These are phyloP conservation scores for Penicillium brasilianum DNA, from an alignment of 2,329 filamentous ascomycete species.

Conservation along the genomic window DNA sequence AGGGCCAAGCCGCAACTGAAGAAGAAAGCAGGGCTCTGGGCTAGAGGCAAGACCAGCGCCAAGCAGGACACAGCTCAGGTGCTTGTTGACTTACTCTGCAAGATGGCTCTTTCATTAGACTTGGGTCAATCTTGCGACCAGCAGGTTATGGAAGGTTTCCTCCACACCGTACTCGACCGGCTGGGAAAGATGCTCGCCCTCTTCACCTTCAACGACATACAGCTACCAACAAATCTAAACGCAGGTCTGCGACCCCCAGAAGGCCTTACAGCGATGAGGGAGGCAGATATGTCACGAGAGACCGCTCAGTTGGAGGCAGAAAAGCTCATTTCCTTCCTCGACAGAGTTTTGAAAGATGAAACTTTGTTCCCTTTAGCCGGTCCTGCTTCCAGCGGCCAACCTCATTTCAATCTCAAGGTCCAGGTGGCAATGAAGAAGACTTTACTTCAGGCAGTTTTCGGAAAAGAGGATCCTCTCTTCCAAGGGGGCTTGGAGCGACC, in stretches of 20 bases:
- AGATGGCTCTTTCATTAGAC: constrained; percentile 40
- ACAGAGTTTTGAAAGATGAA: constrained; percentile 33
- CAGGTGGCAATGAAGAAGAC: constrained; percentile 39
- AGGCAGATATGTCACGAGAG: constrained; percentile 30
- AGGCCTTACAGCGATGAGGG: constrained; percentile 34
- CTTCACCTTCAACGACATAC: constrained; percentile 45
- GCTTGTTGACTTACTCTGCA: constrained; percentile 35
- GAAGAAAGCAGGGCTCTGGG: constrained; percentile 1
- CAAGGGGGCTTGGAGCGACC: constrained; percentile 34
- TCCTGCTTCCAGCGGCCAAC: neutral
- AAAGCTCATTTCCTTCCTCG: constrained; percentile 44
- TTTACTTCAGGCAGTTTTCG: constrained; percentile 50
- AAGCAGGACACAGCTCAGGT: neutral
- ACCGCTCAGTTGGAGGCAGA: constrained; percentile 42
- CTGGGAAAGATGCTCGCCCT: constrained; percentile 48
- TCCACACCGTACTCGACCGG: constrained; percentile 45
- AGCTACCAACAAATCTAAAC: constrained; percentile 33
- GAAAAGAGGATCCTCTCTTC: constrained; percentile 40
- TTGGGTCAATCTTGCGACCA: constrained; percentile 32
- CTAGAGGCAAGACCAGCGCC: neutral
- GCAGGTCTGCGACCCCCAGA: constrained; percentile 38
- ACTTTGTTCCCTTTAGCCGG: neutral
- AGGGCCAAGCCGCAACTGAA: constrained; percentile 12
- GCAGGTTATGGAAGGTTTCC: constrained; percentile 49
- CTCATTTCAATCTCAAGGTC: constrained; percentile 25